Evolutionary conservation across 1,284 basidiomycete species (phyloP).

Genomic region (Ganoderma leucocontextum): DNA sequence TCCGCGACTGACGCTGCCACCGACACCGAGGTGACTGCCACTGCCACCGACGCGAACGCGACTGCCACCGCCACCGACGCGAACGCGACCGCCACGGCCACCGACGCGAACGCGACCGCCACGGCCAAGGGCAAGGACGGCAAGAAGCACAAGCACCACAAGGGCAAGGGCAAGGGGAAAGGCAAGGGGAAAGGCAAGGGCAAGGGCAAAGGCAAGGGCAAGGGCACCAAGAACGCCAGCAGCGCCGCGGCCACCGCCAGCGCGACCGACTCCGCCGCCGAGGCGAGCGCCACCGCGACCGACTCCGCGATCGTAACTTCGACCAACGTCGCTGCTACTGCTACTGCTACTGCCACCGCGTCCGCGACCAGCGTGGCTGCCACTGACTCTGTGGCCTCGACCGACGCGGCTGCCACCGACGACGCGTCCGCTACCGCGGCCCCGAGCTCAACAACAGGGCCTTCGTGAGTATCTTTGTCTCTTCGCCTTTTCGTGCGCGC

Average conservation of each 20-base stretch:
- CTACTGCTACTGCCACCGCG: slow-evolving; percentile 13
- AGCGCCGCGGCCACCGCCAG: no score
- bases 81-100: neutral
- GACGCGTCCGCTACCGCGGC: slow-evolving; percentile 1
- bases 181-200: neutral
- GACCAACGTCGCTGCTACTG: no score
- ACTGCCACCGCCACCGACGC: neutral
- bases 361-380: neutral
- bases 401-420: neutral
- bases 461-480: neutral
- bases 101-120: neutral
- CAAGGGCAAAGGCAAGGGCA: no score
- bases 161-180: neutral
- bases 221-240: no score
- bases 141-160: slow-evolving; percentile 1
- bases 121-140: slow-evolving; percentile 3
- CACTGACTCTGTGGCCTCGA: neutral
- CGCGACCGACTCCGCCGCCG: no score
- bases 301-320: neutral
- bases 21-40: neutral
- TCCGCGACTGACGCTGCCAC: slow-evolving; percentile 5
- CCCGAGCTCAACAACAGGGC: neutral
- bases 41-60: neutral
- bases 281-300: no score
- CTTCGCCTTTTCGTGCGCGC: neutral